Evolutionary conservation across 164 flowering plant genomes (phyloP).

Genomic region (Vitis riparia): DNA sequence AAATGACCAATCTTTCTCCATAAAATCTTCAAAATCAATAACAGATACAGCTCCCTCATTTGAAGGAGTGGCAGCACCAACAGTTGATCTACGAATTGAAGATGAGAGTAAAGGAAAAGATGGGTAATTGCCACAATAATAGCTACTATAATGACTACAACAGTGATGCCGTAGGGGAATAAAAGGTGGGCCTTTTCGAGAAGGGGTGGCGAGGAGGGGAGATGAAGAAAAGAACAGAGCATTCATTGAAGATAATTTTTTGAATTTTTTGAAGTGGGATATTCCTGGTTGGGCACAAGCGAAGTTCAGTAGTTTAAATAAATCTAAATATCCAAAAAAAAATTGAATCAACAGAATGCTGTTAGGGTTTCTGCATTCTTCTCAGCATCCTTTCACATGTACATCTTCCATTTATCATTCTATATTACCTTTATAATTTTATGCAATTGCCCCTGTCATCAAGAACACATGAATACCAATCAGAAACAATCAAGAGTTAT

Average conservation of each 20-base stretch:
- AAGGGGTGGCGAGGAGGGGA: constrained; percentile 6
- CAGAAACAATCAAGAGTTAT: too few relatives aligned
- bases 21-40: constrained; percentile 55
- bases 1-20: constrained; percentile 92
- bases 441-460: too few relatives aligned
- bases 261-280: not conserved
- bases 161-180: constrained; percentile 4
- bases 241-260: constrained; percentile 18
- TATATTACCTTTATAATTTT: too few relatives aligned
- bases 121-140: not conserved
- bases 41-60: constrained; percentile 46
- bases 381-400: too few relatives aligned
- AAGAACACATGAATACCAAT: too few relatives aligned
- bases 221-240: constrained; percentile 18
- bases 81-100: not conserved
- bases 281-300: too few relatives aligned
- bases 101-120: not conserved
- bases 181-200: not conserved
- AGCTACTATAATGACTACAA: not conserved
- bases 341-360: too few relatives aligned
- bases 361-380: too few relatives aligned
- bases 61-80: constrained; percentile 21
- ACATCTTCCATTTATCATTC: too few relatives aligned
- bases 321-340: too few relatives aligned
- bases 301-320: too few relatives aligned